Evolutionary conservation across 2,329 filamentous ascomycete species (phyloP).

Genomic region (Niveomyces coronatus): DNA sequence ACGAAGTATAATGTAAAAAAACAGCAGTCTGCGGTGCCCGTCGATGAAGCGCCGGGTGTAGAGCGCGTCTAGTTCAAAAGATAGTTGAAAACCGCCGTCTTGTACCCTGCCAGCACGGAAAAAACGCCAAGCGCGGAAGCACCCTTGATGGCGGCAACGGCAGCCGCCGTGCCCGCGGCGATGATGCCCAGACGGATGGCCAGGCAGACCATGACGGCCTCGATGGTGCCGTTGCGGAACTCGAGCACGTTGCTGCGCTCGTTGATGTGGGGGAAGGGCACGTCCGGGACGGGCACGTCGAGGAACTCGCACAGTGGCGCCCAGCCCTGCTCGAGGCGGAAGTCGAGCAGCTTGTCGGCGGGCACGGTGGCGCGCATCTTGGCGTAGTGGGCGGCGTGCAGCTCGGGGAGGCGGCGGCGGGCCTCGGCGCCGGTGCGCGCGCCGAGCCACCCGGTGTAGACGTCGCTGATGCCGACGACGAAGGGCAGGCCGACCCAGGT

Average conservation of each 20-base stretch:
- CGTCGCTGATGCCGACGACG: constrained; percentile 4
- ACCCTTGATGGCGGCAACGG: background rate
- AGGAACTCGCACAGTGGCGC: constrained; percentile 25
- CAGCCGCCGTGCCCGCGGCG: constrained; percentile 1
- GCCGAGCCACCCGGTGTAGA: constrained; percentile 7
- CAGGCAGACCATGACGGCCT: constrained; percentile 6
- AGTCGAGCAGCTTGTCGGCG: constrained; percentile 23
- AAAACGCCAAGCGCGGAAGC: constrained; percentile 1
- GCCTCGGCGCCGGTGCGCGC: constrained; percentile 13
- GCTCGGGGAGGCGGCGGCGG: constrained; percentile 19
- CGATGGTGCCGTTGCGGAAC: constrained; percentile 8
- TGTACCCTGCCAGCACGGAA: constrained; percentile 2
- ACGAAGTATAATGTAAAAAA: no score
- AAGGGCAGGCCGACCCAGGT: constrained; percentile 7
- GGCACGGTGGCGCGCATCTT: constrained; percentile 21
- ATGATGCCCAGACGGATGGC: constrained; percentile 5
- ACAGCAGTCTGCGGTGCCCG: no score
- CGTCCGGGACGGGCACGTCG: constrained; percentile 22
- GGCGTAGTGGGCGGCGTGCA: constrained; percentile 8
- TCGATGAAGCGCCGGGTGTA: no score
- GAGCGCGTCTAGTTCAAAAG: constrained; percentile 4
- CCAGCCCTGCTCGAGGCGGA: constrained; percentile 25
- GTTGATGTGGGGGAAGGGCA: constrained; percentile 26
- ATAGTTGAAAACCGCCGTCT: constrained; percentile 1
- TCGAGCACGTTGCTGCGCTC: constrained; percentile 5